Evolutionary conservation across 306 rosid species (phyloP).

Genomic region (Calophaca sinica): DNA sequence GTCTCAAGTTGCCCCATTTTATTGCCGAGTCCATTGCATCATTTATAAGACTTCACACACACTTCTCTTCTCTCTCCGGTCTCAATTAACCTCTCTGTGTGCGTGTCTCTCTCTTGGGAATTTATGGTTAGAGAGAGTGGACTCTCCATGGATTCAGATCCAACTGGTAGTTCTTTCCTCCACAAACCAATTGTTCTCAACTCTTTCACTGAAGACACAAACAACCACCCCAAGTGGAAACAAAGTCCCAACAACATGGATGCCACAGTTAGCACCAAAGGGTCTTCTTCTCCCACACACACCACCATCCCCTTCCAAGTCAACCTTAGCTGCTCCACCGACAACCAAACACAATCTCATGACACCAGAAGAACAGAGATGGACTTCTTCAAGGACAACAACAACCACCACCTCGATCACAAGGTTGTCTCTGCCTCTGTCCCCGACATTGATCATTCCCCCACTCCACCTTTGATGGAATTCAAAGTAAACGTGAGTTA

Average conservation of each 20-base stretch:
- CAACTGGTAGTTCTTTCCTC: conserved; percentile 54
- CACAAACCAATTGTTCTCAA: conserved; percentile 68
- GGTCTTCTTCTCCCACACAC: conserved; percentile 40
- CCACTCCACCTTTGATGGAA: conserved; percentile 42
- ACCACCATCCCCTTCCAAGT: conserved; percentile 55
- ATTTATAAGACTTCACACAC: conserved; percentile 54
- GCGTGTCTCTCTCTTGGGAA: conserved; percentile 34
- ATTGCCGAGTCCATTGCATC: conserved; percentile 79
- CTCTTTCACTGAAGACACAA: conserved; percentile 64
- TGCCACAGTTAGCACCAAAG: background rate
- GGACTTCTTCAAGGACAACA: conserved; percentile 67
- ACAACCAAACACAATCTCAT: conserved; percentile 7
- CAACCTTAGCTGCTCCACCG: conserved; percentile 54
- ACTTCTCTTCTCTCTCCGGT: conserved; percentile 10
- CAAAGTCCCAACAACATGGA: conserved; percentile 46
- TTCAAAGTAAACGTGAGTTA: conserved; percentile 66
- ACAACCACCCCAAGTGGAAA: conserved; percentile 22
- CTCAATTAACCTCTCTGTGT: background rate
- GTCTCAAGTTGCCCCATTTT: conserved; percentile 64
- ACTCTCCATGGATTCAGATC: conserved; percentile 92
- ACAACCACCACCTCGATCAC: background rate
- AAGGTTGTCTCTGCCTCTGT: conserved; percentile 27
- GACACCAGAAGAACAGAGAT: conserved; percentile 53
- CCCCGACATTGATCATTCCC: conserved; percentile 19
- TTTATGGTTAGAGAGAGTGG: conserved; percentile 75